Base-by-base conservation (phyloP, 768 basidiomycete species). In the Naganishia vishniacii region DNA sequence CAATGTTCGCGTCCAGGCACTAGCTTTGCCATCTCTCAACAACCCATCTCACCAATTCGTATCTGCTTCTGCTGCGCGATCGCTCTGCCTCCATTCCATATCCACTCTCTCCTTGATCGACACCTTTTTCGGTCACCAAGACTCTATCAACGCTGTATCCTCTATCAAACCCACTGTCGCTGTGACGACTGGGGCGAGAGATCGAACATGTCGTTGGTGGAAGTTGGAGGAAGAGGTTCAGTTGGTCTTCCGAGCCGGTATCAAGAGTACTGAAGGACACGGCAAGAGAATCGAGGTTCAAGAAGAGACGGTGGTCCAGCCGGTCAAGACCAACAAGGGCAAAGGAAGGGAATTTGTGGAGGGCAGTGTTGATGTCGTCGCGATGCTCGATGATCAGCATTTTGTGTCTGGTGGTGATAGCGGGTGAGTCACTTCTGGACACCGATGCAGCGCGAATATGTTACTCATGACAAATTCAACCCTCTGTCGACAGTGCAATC, bases 61-160 rank as follows among this genome's bases (percentile, higher is more conserved):
- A 15, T 91, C 92, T 0, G 73, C 95, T 62, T 94, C 94, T 76
- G 81, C 97, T 2, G 94, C 88, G 26, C 77, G 93, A 88, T 74
- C 79, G 83, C 48, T 82, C 80, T 65, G 83, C 81, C 13, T 81
- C 25, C 75, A 74, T 44, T 78, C 77, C 12, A 64, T 77, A 47
- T 75, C 83, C 11, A 88, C 89, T 5, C 84, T 94, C 82, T 91
- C 90, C 11, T 91, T 92, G 71, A 87, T 98, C 62, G 94, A 99
- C 76, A 97, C 94, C 8, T 80, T 98, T 4, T 99, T 94, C 73
- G 95, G 95, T 0, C 95, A 99, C 74, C 94, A 98, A 79, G 93
- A 97, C 72, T 83, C 84, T 29, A 84, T 95, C 29, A 80, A 88
- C 16, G 80, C 82, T 4, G 71, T 99, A 5, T 89, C 92, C 67